Evolutionary conservation across 352 stramenopile genomes (phyloP).

Genomic region (Globisporangium solare): DNA sequence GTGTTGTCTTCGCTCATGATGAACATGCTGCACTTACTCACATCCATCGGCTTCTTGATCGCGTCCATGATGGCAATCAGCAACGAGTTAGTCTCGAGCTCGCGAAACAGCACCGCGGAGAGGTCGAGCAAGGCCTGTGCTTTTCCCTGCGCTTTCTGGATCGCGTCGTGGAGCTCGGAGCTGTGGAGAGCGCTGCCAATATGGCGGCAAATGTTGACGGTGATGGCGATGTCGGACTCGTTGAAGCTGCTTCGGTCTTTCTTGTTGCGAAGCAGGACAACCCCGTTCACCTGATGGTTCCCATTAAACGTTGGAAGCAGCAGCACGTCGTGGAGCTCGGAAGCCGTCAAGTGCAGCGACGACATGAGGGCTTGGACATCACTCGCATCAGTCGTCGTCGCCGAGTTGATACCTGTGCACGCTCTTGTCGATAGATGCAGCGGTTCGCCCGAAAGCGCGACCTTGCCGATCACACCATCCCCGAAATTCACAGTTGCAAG

Average conservation of each 20-base stretch:
- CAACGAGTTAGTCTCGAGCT: slow-evolving; percentile 56
- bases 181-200: slow-evolving; percentile 51
- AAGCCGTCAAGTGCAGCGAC: slow-evolving; percentile 3
- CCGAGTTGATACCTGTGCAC: slow-evolving; percentile 1
- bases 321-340: slow-evolving; percentile 37
- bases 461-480: slow-evolving; percentile 49
- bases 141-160: slow-evolving; percentile 54
- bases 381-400: slow-evolving; percentile 4
- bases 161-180: slow-evolving; percentile 52
- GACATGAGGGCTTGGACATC: slow-evolving; percentile 16
- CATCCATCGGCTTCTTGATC: slow-evolving; percentile 48
- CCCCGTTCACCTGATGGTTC: slow-evolving; percentile 44
- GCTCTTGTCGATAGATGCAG: slow-evolving; percentile 25
- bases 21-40: slow-evolving; percentile 63
- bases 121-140: slow-evolving; percentile 61
- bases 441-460: slow-evolving; percentile 18
- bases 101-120: slow-evolving; percentile 56
- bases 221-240: slow-evolving; percentile 52
- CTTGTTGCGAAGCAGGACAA: slow-evolving; percentile 51
- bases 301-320: slow-evolving; percentile 48
- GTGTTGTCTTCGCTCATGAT: slow-evolving; percentile 49
- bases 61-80: slow-evolving; percentile 46
- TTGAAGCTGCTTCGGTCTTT: slow-evolving; percentile 29
- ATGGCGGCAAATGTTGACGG: slow-evolving; percentile 44
- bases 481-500: slow-evolving; percentile 41